Base-by-base conservation (phyloP, 305 asterid genomes). In the Fraxinus dipetala region DNA sequence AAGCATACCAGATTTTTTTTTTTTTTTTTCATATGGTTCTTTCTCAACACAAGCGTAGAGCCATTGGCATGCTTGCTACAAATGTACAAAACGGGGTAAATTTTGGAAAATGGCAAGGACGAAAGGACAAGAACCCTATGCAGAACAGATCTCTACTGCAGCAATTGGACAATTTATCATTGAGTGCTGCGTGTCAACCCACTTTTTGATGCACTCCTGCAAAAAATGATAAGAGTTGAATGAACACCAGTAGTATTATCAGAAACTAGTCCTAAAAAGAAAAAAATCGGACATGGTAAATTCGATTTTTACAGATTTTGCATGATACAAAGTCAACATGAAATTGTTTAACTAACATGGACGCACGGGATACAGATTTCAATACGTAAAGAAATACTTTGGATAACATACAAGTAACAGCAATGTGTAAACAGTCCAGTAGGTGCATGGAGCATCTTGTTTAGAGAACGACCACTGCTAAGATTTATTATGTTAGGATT, bases 171-270 rank as follows among this genome's bases (percentile, higher is more conserved):
- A 63, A 86, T 81, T 78, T 88, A 93, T 90, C 89, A 95, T 89
- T 92, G 99, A 72, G 92, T 83, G 88, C 86, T 89, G 84, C 98
- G 97, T 36, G 92, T 91, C 84, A 87, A 83, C 32, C 97, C 97
- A 48, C 91, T 89, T 90, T 96, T 90, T 76, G 94, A 70, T 80
- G 89, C 86, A 82, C 85, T 89, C 93, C 99, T 94, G 93, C 90
- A 87, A 30, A 76, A 51, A 78, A 80, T 70, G 22, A 65, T 72
- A 40, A 38, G 63, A 72, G 81, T 78, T 63, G 26, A 76, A 36
- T 14, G 54, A 78, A 40, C 80, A 36, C 28, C 81, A 48, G 38
- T 13, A 45, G 72, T 24, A 80, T 51, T 76, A 18, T 20, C 54
- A 20, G 72, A 76, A 76, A 79, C 48, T 77, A 70, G 5, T 51